Base-by-base conservation (phyloP, 345 rosid genomes). In the Mangifera indica region DNA sequence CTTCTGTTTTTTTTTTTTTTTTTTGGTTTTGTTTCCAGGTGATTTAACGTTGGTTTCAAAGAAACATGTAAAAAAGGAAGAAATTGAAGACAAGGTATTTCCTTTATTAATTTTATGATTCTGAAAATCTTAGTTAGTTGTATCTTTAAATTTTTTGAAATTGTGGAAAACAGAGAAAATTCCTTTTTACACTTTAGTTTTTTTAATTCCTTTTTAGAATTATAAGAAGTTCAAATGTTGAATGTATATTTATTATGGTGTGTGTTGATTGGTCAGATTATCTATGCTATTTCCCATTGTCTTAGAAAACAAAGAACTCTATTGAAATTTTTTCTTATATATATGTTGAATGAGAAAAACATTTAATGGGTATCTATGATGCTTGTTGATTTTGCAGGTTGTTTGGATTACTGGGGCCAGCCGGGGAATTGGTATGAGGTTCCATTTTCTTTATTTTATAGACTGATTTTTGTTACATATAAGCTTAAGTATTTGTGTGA, bases 341-440 rank as follows among this genome's bases (percentile, higher is more conserved):
- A 24, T 18, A 6, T 24, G 57, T 15, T 25, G 49, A 26, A 32
- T 44, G 58, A 48, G 53, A 49, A 49, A 14, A n/a, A 7, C 58
- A 25, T 73, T 46, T 20, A 37, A 46, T 53, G 49, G 26, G 51
- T 32, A n/a, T 29, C 64, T 34, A 48, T 25, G 66, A 5, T 3
- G 57, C 77, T 60, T 69, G 66, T 25, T 78, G 2, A 61, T 70
- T 55, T 25, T 18, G 26, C 63, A 89, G 98, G 97, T 94, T 24
- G 80, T 92, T 25, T 94, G 98, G 98, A 89, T 94, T 60, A 94
- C 98, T 59, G 97, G 98, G 14, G 97, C 97, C 37, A 92, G 98
- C 77, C 93, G 98, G 32, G 98, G 98, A 64, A 94, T 94, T 29
- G 98, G 98, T 91, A 84, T 34, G 79, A 21, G 57, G 8, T 48